These are phyloP conservation scores for Xylariaceae sp. DNA, from an alignment of 2,329 filamentous ascomycete species.

Conservation along the genomic window DNA sequence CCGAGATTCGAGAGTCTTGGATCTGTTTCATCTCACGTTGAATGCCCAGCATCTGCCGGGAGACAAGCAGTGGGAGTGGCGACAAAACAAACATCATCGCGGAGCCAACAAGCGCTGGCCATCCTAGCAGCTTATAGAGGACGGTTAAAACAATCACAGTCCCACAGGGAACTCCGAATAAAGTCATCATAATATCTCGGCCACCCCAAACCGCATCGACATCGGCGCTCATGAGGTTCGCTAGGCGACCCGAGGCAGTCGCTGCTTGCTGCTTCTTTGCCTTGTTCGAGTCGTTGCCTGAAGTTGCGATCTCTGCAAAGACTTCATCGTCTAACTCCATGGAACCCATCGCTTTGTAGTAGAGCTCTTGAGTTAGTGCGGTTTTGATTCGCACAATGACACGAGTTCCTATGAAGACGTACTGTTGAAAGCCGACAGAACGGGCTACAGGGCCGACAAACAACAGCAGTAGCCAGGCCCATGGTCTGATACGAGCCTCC, in stretches of 20 bases:
- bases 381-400: slow-evolving; percentile 52
- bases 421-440: slow-evolving; percentile 50
- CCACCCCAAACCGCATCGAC: slow-evolving; percentile 50
- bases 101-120: slow-evolving; percentile 50
- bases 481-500: slow-evolving; percentile 43
- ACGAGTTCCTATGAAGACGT: slow-evolving; percentile 53
- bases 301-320: slow-evolving; percentile 34
- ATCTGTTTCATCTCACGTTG: slow-evolving; percentile 50
- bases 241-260: slow-evolving; percentile 46
- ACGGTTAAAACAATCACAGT: slow-evolving; percentile 45
- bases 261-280: slow-evolving; percentile 33
- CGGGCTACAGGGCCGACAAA: slow-evolving; percentile 46
- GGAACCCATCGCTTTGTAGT: slow-evolving; percentile 49
- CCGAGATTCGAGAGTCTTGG: slow-evolving; percentile 52
- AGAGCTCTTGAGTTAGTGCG: slow-evolving; percentile 54
- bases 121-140: slow-evolving; percentile 51
- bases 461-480: slow-evolving; percentile 50
- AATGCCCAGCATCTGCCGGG: slow-evolving; percentile 44
- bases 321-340: slow-evolving; percentile 54
- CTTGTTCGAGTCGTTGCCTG: slow-evolving; percentile 25
- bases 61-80: slow-evolving; percentile 47
- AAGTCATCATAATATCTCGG: slow-evolving; percentile 46
- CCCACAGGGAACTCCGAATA: slow-evolving; percentile 42
- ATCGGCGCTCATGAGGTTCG: slow-evolving; percentile 55
- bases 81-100: slow-evolving; percentile 42